Evolutionary conservation across 306 rosid genomes (phyloP).

Genomic region (Vachellia pachyceras): DNA sequence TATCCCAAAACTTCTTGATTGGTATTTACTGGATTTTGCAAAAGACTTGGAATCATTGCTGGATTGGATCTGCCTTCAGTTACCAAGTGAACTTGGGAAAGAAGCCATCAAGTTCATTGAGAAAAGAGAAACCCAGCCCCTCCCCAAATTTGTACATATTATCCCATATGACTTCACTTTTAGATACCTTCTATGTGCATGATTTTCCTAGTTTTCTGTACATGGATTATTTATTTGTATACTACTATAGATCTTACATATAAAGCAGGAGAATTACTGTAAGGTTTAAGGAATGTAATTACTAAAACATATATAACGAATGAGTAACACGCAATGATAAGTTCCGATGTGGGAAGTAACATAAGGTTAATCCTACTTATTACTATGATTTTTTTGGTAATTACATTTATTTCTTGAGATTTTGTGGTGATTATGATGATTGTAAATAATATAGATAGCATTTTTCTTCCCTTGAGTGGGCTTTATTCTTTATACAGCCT

Average conservation of each 20-base stretch:
- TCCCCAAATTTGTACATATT: slow-evolving; percentile 76
- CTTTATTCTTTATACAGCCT: slow-evolving; percentile 26
- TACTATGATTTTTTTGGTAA: too few relatives aligned
- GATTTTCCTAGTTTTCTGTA: slow-evolving; percentile 37
- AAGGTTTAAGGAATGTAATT: too few relatives aligned
- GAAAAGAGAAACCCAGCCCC: slow-evolving; percentile 57
- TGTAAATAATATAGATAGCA: slow-evolving; percentile 23
- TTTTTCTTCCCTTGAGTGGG: slow-evolving; percentile 21
- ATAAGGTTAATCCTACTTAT: too few relatives aligned
- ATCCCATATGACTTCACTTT: slow-evolving; percentile 88
- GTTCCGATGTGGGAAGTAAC: too few relatives aligned
- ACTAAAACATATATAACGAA: too few relatives aligned
- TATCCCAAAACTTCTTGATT: slow-evolving; percentile 82
- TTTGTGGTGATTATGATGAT: too few relatives aligned
- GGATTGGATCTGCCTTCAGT: slow-evolving; percentile 93
- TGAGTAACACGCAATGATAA: too few relatives aligned
- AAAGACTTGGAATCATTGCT: slow-evolving; percentile 89
- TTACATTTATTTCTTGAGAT: too few relatives aligned
- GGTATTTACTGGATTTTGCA: slow-evolving; percentile 89
- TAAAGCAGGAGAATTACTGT: not conserved
- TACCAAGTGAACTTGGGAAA: slow-evolving; percentile 86
- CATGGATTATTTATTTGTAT: slow-evolving; percentile 43
- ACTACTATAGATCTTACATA: slow-evolving; percentile 22
- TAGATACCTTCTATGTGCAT: slow-evolving; percentile 85
- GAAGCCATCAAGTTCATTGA: slow-evolving; percentile 81